Evolutionary conservation across 768 basidiomycete species (phyloP), one percentile per base, ranked within the genome.

Genomic region (Inosperma sp.): DNA sequence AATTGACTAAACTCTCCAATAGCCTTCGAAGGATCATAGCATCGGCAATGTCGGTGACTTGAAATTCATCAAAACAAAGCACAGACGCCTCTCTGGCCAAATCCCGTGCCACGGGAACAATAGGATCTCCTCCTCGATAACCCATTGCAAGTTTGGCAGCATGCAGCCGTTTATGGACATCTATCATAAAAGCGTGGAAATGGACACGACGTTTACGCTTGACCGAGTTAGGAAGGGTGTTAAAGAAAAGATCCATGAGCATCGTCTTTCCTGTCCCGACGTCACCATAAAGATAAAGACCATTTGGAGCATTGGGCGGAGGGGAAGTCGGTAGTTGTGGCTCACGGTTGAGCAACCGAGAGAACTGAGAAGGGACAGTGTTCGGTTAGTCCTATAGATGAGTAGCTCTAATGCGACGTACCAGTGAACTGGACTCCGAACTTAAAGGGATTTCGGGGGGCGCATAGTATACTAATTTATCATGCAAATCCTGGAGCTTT

Each of bases 111-210:
- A 95, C 91, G 17, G 91, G 89, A 21, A 82, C 72, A 61, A 96
- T 88, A 23, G 90, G 85, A 64, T 97, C 93, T 14, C 88, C 85
- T 17, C 82, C 80, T 13, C 77, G 65, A 55, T 73, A 70, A 2
- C 88, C 87, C 72, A 84, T 79, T 49, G 79, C 76, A 35, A 79
- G 71, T 71, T 93, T 93, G 31, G 87, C 79, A 2, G 83, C 82
- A 58, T 97, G 93, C 3, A 94, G 66, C 14, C 93, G 84, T 63
- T 95, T 96, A 66, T 97, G 91, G 17, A 97, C 93, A 63, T 99
- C 96, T 55, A 97, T 84, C 96, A 99, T 98, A 75, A 99, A 98
- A 1, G 93, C 91, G 63, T 98, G 94, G 65, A 99, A 99, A 67
- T 99, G 96, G 13, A 97, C 92, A 25, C 96, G 79, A 48, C 89